Evolutionary conservation across 768 basidiomycete genomes (phyloP).

Genomic region (Podaxis sp.): DNA sequence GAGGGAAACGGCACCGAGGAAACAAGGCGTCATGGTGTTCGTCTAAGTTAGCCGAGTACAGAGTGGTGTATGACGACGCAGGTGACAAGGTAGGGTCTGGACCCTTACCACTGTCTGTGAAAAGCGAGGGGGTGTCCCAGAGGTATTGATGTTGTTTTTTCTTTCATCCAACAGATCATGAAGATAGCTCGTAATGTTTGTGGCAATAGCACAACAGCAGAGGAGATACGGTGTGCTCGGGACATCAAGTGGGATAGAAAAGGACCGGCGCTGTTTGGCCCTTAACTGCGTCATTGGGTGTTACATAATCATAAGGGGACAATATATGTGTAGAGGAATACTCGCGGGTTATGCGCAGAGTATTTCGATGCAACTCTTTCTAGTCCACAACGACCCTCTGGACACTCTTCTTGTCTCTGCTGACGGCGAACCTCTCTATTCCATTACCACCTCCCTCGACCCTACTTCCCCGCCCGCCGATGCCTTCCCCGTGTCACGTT

Average conservation of each 20-base stretch:
- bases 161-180: no score
- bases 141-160: no score
- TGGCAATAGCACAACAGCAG: not conserved
- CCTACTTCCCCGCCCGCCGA: not conserved
- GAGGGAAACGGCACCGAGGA: not conserved
- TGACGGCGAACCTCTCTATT: constrained; percentile 28
- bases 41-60: not conserved
- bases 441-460: constrained; percentile 22
- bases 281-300: not conserved
- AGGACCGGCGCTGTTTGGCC: not conserved
- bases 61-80: not conserved
- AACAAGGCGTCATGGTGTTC: not conserved
- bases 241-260: not conserved
- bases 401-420: constrained; percentile 29
- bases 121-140: no score
- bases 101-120: no score
- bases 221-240: not conserved
- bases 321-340: not conserved
- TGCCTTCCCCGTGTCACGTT: not conserved
- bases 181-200: no score
- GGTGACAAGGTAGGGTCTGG: not conserved
- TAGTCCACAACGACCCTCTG: constrained; percentile 35
- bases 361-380: constrained; percentile 25
- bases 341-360: not conserved
- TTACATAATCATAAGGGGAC: not conserved